Conservation (phyloP, 2,329 filamentous ascomycete species). For the Blastomyces gilchristii region DNA sequence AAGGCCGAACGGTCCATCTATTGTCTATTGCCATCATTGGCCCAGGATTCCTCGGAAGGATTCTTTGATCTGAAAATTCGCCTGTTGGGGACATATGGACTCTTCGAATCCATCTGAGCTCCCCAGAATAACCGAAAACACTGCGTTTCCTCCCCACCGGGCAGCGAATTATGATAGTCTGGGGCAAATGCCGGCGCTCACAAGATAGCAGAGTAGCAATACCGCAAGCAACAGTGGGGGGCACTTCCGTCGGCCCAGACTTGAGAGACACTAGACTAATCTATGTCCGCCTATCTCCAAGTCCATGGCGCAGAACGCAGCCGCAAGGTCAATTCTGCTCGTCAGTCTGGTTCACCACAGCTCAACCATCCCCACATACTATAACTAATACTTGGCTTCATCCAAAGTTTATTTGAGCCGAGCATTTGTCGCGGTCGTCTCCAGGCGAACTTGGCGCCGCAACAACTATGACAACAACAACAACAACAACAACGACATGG, state of each 20-base stretch:
- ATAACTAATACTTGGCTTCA: background rate
- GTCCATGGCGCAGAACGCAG: background rate
- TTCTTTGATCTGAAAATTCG: background rate
- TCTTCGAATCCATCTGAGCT: background rate
- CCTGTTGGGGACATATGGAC: background rate
- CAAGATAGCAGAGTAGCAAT: background rate
- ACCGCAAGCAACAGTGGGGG: background rate
- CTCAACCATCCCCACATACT: background rate
- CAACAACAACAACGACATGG: background rate
- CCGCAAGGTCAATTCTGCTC: background rate
- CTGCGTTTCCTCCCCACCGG: background rate
- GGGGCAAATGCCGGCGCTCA: background rate
- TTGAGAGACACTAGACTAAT: background rate
- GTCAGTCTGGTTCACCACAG: background rate
- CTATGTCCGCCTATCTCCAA: background rate
- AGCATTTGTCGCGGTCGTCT: background rate
- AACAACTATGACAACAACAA: background rate
- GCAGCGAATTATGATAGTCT: background rate
- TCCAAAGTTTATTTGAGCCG: background rate
- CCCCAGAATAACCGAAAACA: background rate
- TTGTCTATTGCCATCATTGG: background rate
- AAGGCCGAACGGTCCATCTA: background rate
- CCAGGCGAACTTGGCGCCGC: background rate
- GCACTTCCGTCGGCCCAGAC: background rate
- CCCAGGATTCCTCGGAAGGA: background rate